Percentiles rank a stretch among this genome's conserved stretches.
Evolutionary conservation across 441 rosid genomes (phyloP).

Genomic region (Adansonia madagascariensis): DNA sequence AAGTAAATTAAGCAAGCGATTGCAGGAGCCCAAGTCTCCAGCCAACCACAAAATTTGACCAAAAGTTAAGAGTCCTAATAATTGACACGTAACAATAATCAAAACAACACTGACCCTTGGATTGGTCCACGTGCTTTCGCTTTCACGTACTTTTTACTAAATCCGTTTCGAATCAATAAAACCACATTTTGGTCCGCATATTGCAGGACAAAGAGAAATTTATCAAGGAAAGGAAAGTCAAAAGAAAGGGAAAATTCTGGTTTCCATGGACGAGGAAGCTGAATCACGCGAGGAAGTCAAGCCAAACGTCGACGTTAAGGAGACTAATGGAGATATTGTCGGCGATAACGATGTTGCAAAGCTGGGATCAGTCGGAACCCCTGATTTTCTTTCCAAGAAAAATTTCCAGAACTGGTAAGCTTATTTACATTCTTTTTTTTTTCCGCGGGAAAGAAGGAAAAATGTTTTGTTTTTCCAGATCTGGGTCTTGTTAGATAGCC

Average conservation of each 20-base stretch:
- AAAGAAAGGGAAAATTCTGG: not conserved
- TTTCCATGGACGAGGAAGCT: slow-evolving; percentile 34
- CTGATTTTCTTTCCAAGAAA: slow-evolving; percentile 31
- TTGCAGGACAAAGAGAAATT: not conserved
- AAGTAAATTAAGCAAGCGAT: too few relatives aligned
- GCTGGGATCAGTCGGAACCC: slow-evolving; percentile 34
- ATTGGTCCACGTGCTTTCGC: not conserved
- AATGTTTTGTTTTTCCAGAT: slow-evolving; percentile 6
- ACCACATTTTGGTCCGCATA: not conserved
- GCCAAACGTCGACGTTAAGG: slow-evolving; percentile 30
- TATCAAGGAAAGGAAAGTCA: not conserved
- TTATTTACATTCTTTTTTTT: not conserved
- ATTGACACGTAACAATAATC: slow-evolving; percentile 12
- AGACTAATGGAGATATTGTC: slow-evolving; percentile 21
- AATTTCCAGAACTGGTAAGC: slow-evolving; percentile 27
- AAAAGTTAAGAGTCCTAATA: not conserved
- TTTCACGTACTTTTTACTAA: not conserved
- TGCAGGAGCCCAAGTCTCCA: too few relatives aligned
- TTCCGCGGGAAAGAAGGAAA: not conserved
- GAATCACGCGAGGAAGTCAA: slow-evolving; percentile 34
- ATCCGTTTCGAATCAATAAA: not conserved
- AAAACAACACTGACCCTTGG: not conserved
- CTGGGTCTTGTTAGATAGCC: not conserved
- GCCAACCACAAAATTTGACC: not conserved
- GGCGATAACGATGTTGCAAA: slow-evolving; percentile 25